Percentiles rank a stretch among this genome's conserved stretches.
These are phyloP conservation scores for Moesziomyces sp. DNA, from an alignment of 1,284 basidiomycete genomes.

Conservation along the genomic window DNA sequence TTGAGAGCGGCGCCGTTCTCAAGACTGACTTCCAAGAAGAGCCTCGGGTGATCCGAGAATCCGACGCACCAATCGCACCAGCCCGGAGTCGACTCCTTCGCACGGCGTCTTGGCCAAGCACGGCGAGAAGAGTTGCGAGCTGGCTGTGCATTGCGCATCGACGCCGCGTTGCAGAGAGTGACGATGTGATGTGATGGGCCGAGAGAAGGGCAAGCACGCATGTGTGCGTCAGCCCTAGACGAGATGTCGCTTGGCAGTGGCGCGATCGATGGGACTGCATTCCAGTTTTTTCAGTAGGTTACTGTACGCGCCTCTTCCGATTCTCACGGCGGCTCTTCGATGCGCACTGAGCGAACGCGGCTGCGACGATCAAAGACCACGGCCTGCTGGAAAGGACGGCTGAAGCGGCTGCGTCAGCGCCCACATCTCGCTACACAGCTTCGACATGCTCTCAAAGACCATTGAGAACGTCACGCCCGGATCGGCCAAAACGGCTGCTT, in stretches of 20 bases:
- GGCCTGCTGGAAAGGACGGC: background rate
- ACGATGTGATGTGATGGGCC: too few relatives aligned
- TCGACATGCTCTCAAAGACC: background rate
- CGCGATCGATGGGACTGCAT: slow-evolving; percentile 10
- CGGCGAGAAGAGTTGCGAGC: background rate
- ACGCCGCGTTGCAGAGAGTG: too few relatives aligned
- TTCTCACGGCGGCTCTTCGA: background rate
- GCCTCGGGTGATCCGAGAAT: background rate
- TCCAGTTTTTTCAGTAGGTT: background rate
- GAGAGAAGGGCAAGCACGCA: background rate
- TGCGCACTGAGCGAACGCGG: background rate
- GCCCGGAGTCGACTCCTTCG: too few relatives aligned
- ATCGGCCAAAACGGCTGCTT: background rate
- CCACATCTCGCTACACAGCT: slow-evolving; percentile 1
- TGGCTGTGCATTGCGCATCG: too few relatives aligned
- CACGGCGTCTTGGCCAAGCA: background rate
- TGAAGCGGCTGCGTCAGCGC: background rate
- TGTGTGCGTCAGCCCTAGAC: background rate
- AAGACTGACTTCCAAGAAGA: background rate
- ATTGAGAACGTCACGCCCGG: too few relatives aligned
- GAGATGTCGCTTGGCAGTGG: slow-evolving; percentile 1
- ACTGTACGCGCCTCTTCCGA: background rate
- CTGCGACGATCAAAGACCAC: background rate
- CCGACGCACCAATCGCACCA: background rate
- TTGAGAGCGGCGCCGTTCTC: too few relatives aligned